Percentiles rank a stretch among this genome's conserved stretches.
phyloP scores from a whole-genome alignment of 2,329 filamentous ascomycete genomes.

The Monosporascus sp. region DNA sequence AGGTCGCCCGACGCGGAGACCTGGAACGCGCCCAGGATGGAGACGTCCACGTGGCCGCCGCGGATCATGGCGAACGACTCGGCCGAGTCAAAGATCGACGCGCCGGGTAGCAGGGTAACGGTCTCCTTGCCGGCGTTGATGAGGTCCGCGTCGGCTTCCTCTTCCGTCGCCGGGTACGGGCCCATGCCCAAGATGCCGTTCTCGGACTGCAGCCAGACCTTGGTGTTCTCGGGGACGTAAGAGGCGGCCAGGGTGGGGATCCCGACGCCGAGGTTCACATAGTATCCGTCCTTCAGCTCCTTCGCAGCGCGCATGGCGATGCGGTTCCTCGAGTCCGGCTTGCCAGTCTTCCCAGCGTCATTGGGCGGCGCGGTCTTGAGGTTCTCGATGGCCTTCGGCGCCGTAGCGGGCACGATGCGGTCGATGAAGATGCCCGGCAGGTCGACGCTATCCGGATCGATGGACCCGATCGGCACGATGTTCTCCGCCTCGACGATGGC shows the following conservation, averaged over 20 bases:
- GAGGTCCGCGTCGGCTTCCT: constrained; percentile 69
- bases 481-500: constrained; percentile 83
- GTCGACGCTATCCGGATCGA: constrained; percentile 69
- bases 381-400: constrained; percentile 67
- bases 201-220: constrained; percentile 81
- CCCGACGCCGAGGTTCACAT: constrained; percentile 77
- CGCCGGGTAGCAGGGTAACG: constrained; percentile 71
- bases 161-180: constrained; percentile 63
- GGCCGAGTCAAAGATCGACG: constrained; percentile 70
- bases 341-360: constrained; percentile 37
- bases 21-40: constrained; percentile 76
- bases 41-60: constrained; percentile 77
- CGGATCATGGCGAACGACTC: constrained; percentile 88
- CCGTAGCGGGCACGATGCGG: constrained; percentile 69
- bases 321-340: constrained; percentile 55
- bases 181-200: constrained; percentile 84
- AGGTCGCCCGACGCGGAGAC: constrained; percentile 74
- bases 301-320: constrained; percentile 74
- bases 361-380: constrained; percentile 49
- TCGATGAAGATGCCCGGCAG: constrained; percentile 80
- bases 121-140: constrained; percentile 89
- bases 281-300: constrained; percentile 75
- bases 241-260: constrained; percentile 82
- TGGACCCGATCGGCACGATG: constrained; percentile 68
- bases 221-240: constrained; percentile 60